Base-by-base conservation (phyloP, 1,139 yeast species). In the Kodamaea sp. region DNA sequence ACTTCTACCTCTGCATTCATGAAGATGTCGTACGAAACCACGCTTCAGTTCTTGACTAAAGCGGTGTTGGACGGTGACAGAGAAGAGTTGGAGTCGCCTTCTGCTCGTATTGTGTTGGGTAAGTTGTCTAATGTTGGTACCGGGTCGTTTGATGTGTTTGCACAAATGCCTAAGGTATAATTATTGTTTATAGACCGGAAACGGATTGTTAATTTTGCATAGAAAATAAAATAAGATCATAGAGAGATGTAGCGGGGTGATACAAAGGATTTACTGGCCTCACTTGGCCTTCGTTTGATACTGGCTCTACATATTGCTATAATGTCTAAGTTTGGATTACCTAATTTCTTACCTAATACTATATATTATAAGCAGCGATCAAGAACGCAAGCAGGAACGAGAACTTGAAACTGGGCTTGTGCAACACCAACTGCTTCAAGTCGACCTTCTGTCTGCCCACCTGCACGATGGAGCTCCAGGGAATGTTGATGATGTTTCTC, bases 11-110 rank as follows among this genome's bases (percentile, higher is more conserved):
- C 97, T 8, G 86, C 97, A 21, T 87, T 94, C 70, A 83, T 89
- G 92, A 94, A 94, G 74, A 94, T 94, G 99, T 88, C 97, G 40
- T 94, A 89, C 63, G 99, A 94, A 68, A 92, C 98, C 30, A 94
- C 99, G 2, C 89, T 97, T 70, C 95, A 87, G 63, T 94, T 94
- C 75, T 76, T 94, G 62, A 92, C 97, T 35, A 88, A 88, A 70
- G 96, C 98, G 9, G 97, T 94, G 28, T 73, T 94, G 58, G 94
- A 92, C 50, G 89, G 94, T 43, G 96, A 87, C 44, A 73, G 83
- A 51, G 99, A 94, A 65, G 81, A 81, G 44, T 70, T 94, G 55
- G 90, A 88, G 50, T 80, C 89, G 42, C 99, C 99, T 21, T 85
- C 96, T 28, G 95, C 98, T n/a, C 78, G 94, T 57, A 80, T 94